Evolutionary conservation across 1,139 yeast species (phyloP), one percentile per base, ranked within the genome.

Genomic region (Eremothecium cymbalariae): DNA sequence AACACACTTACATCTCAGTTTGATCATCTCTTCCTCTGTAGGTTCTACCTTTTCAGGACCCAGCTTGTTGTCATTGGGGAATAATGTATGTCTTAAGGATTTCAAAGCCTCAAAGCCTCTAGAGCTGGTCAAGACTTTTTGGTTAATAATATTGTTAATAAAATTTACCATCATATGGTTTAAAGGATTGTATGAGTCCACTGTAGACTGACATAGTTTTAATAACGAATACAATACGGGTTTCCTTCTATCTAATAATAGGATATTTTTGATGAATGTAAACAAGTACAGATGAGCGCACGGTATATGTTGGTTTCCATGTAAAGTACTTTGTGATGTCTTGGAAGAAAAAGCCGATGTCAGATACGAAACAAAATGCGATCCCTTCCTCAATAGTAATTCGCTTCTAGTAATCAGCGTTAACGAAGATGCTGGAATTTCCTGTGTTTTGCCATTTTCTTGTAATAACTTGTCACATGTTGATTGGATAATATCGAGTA

Each of bases 21-120:
- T 28, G 20, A 41, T 41, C 20, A 46, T 44, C 22, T 47, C 52
- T 8, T 40, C 43, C 1, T 50, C 53, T 3, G 38, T 31, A 6
- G 57, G 55, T 12, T 44, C 37, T 2, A 34, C 26, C 6, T 46
- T 42, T 8, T 44, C 40, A 8, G 49, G 51, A 1, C 58, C 55
- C 47, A 55, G 43, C 18, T 34, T 31, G 27, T 43, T 48, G 33
- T 56, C 60, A 20, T 47, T 44, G 2, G 59, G 60, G 31, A 55
- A 56, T 3, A 54, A 32, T 16, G 37, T 13, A 16, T 39, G 38
- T 26, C 57, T 38, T 19, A 49, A 8, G 6, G 29, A 18, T 13
- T 32, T 26, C 8, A 44, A 33, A 6, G 36, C 2, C 7, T 20
- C 18, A 22, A 28, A 27, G 17, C 33, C 25, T 15, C 21, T 32